phyloP scores from a whole-genome alignment of 495 filamentous ascomycete genomes.

The Lophiotrema nucula region DNA sequence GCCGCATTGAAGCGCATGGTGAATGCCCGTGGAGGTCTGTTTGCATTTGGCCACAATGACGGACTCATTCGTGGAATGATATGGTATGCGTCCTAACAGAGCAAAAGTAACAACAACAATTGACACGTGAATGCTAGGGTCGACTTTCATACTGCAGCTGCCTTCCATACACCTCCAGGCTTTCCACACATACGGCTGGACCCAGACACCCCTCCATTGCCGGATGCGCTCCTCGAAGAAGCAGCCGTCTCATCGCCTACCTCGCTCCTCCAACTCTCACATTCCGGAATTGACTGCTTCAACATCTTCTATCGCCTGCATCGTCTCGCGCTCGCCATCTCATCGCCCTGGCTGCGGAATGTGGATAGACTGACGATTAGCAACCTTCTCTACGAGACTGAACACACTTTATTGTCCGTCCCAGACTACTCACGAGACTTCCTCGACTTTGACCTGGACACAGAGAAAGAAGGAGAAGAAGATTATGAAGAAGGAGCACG shows the following conservation, averaged over 20 bases:
- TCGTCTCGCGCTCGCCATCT: constrained; percentile 21
- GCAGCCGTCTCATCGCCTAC: constrained; percentile 28
- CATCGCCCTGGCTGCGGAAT: constrained; percentile 9
- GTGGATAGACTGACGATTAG: constrained; percentile 13
- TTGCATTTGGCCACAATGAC: constrained; percentile 28
- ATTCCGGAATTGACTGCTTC: constrained; percentile 24
- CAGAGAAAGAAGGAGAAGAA: not conserved
- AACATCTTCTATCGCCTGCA: constrained; percentile 31
- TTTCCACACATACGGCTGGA: constrained; percentile 19
- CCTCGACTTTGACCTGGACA: constrained; percentile 12
- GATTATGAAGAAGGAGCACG: not conserved
- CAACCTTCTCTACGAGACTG: constrained; percentile 28
- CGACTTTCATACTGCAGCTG: constrained; percentile 28
- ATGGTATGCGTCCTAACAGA: constrained; percentile 17
- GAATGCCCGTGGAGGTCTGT: constrained; percentile 21
- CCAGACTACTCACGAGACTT: constrained; percentile 25
- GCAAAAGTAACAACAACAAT: too few species aligned
- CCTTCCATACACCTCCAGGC: constrained; percentile 17
- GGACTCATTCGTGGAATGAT: constrained; percentile 23
- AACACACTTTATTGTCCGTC: constrained; percentile 17
- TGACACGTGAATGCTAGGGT: too few species aligned
- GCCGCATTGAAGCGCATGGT: constrained; percentile 31
- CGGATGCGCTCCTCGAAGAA: constrained; percentile 24
- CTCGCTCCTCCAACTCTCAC: constrained; percentile 23
- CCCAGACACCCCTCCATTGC: constrained; percentile 13